phyloP scores from a whole-genome alignment of 2,329 filamentous ascomycete species.

The Alternaria sp. region DNA sequence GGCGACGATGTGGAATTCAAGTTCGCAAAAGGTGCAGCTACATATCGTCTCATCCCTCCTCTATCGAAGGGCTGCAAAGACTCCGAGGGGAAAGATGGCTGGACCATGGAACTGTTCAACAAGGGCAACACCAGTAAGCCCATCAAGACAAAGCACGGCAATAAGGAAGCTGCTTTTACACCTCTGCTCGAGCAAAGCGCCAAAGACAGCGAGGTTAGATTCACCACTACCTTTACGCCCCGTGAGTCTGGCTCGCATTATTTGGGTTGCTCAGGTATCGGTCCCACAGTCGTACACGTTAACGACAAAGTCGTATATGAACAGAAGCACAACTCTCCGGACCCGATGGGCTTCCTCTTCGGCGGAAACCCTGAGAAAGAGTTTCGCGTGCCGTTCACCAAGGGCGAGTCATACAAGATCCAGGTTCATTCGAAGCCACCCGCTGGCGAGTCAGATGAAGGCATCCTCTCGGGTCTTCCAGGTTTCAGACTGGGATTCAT shows the following conservation, averaged over 20 bases:
- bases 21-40: conserved; percentile 46
- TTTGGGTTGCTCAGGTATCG: conserved; percentile 46
- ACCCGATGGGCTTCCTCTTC: conserved; percentile 72
- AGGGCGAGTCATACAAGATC: conserved; percentile 67
- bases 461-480: conserved; percentile 42
- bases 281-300: conserved; percentile 41
- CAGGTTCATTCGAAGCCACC: conserved; percentile 68
- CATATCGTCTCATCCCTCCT: conserved; percentile 46
- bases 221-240: conserved; percentile 38
- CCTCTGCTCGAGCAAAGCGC: conserved; percentile 35
- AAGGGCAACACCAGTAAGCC: conserved; percentile 33
- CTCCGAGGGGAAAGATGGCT: conserved; percentile 39
- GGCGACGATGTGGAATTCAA: conserved; percentile 43
- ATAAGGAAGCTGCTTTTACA: conserved; percentile 38
- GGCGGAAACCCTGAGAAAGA: conserved; percentile 71
- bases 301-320: conserved; percentile 41
- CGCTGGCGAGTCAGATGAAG: conserved; percentile 51
- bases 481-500: conserved; percentile 49
- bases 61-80: conserved; percentile 39
- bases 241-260: conserved; percentile 42
- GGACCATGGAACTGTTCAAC: conserved; percentile 43
- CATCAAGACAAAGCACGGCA: conserved; percentile 30
- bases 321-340: conserved; percentile 60
- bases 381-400: conserved; percentile 65
- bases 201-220: conserved; percentile 35